Percentiles rank a stretch among this genome's conserved stretches.
These are phyloP conservation scores for Starmerella davenportii DNA, from an alignment of 805 yeast genomes.

Conservation along the genomic window DNA sequence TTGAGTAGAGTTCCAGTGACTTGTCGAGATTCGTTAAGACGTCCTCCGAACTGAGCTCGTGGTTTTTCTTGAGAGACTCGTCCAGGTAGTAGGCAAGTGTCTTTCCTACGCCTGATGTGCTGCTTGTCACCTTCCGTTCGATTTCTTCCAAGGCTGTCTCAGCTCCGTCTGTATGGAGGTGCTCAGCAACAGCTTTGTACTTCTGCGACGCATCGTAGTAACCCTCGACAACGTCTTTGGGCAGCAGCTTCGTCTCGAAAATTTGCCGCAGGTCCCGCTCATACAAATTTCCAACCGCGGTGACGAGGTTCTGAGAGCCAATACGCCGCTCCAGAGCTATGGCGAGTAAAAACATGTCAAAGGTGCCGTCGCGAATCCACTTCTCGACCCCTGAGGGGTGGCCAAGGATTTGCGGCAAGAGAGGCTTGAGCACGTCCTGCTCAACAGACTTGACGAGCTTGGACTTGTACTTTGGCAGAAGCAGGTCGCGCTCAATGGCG, in stretches of 20 bases:
- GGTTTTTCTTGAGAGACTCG: conserved; percentile 52
- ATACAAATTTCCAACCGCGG: neutral
- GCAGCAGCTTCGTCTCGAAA: neutral
- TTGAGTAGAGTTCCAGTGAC: conserved; percentile 70
- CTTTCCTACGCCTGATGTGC: conserved; percentile 3
- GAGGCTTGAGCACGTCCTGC: neutral
- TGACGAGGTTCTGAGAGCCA: too few relatives aligned
- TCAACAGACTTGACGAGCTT: neutral
- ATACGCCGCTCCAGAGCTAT: neutral
- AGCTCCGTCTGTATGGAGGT: neutral
- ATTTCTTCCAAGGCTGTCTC: neutral
- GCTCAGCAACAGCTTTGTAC: neutral
- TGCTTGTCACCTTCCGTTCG: neutral
- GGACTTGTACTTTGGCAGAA: neutral
- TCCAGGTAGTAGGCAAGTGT: conserved; percentile 41
- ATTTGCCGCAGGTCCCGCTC: neutral
- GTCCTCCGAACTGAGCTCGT: conserved; percentile 41
- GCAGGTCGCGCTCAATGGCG: neutral
- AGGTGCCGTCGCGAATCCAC: neutral
- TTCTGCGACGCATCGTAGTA: neutral
- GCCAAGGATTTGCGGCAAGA: neutral
- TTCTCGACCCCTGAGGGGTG: neutral
- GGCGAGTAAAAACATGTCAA: neutral
- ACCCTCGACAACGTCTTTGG: neutral
- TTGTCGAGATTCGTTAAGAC: conserved; percentile 53